Percentiles rank a stretch among this genome's conserved stretches.
Evolutionary conservation across 352 stramenopile genomes (phyloP).

Genomic region (Globisporangium nagaii): DNA sequence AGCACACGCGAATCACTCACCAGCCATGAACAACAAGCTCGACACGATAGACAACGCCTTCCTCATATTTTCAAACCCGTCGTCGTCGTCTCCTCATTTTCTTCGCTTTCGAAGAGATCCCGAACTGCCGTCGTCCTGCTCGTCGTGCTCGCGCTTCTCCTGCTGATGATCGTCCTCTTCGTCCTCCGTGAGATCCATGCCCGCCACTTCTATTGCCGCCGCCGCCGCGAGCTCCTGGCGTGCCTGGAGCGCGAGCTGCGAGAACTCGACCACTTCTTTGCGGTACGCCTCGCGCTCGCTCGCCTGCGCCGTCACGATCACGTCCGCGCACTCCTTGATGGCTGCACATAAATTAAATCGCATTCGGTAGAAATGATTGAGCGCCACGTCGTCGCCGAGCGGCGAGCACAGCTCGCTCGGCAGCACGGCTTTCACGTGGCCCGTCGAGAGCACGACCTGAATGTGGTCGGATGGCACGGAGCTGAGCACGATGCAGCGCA

Average conservation of each 20-base stretch:
- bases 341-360: slow-evolving; percentile 73
- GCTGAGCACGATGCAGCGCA: slow-evolving; percentile 64
- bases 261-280: slow-evolving; percentile 50
- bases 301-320: slow-evolving; percentile 36
- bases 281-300: slow-evolving; percentile 60
- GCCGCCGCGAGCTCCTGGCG: background rate
- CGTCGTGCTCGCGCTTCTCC: background rate
- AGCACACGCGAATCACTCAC: too few species aligned
- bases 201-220: slow-evolving; percentile 1
- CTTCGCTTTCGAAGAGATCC: slow-evolving; percentile 10
- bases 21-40: too few species aligned
- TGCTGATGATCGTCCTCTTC: slow-evolving; percentile 2
- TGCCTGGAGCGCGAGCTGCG: slow-evolving; percentile 21
- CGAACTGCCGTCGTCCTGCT: background rate
- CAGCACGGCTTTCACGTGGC: slow-evolving; percentile 31
- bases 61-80: too few species aligned
- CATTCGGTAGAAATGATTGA: slow-evolving; percentile 55
- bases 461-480: slow-evolving; percentile 33
- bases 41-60: too few species aligned
- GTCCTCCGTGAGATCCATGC: slow-evolving; percentile 4
- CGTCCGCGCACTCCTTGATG: slow-evolving; percentile 41
- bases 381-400: slow-evolving; percentile 62
- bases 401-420: slow-evolving; percentile 63
- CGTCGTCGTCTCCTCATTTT: slow-evolving; percentile 4
- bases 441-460: slow-evolving; percentile 54